Evolutionary conservation across 345 rosid species (phyloP).

Genomic region (Corymbia maculata): DNA sequence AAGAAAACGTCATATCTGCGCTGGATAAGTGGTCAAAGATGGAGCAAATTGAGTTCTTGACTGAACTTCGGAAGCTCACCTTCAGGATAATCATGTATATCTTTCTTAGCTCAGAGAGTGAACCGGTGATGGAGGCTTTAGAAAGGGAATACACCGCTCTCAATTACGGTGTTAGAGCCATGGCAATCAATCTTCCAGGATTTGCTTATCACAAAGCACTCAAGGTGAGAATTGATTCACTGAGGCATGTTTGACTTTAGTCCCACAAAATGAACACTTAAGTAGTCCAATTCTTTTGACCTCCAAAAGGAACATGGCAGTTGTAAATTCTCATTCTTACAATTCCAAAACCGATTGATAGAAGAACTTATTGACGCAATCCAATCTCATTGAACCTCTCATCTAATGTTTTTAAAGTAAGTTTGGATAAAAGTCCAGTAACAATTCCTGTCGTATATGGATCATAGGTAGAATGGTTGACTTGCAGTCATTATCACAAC

Average conservation of each 20-base stretch:
- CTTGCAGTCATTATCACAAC: neutral
- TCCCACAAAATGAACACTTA: neutral
- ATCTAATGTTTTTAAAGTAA: neutral
- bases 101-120: slow-evolving; percentile 69
- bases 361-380: neutral
- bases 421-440: neutral
- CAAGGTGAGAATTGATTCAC: slow-evolving; percentile 28
- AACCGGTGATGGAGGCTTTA: slow-evolving; percentile 43
- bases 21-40: slow-evolving; percentile 57
- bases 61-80: slow-evolving; percentile 68
- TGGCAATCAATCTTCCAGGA: slow-evolving; percentile 85
- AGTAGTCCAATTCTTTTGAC: neutral
- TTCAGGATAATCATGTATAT: slow-evolving; percentile 74
- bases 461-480: neutral
- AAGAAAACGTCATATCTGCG: slow-evolving; percentile 38
- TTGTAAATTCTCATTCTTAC: neutral
- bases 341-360: neutral
- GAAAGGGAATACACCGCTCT: slow-evolving; percentile 70
- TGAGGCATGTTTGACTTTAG: neutral
- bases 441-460: neutral
- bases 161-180: slow-evolving; percentile 75
- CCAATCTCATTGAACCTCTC: neutral
- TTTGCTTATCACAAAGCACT: slow-evolving; percentile 76
- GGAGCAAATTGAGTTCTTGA: slow-evolving; percentile 61
- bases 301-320: neutral